Base-by-base conservation (phyloP, 257 asterid species). In the Jasminum sambac region DNA sequence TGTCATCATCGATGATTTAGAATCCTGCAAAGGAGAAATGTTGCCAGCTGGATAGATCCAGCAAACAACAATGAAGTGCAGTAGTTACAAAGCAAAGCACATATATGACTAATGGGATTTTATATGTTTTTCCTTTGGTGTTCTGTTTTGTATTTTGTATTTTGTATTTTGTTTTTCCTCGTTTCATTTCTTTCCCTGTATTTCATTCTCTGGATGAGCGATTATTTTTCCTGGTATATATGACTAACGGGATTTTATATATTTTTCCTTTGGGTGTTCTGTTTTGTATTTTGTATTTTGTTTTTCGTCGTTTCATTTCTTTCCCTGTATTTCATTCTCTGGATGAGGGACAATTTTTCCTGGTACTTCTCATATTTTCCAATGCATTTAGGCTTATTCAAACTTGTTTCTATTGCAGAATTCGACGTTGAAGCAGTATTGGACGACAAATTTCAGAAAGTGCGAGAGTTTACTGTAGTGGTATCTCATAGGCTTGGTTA, bases 401-500 rank as follows among this genome's bases (percentile, higher is more conserved):
- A 36, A 11, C 68, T 71, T 13, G 34, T 65, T 21, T 52, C 5
- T 77, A 16, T 59, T 38, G 55, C 82, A 81, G 80, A 48, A 76
- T 43, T 67, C 75, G 73, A 74, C 17, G 75, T 40, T 25, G 60
- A 74, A 37, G 74, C 23, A 55, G 63, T 61, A 69, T 17, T 73
- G 64, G 68, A 57, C 42, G 34, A 21, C 1, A 17, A 55, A 43
- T 43, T 43, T 43, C 34, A 55, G 62, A 25, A 55, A 21, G 62
- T 25, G 19, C 10, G 62, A 13, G 62, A 21, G 10, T 38, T 63
- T 46, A 46, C 66, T 50, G 61, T 48, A 2, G 17, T 66, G 59
- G 72, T 57, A 74, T 71, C 74, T 61, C 71, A 43, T 69, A 66
- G 70, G 72, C 67, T 68, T 75, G 82, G 5, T 43, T 55, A 55